Percentiles rank a stretch among this genome's conserved stretches.
Evolutionary conservation across 495 filamentous ascomycete species (phyloP).

Genomic region (Xylaria flabelliformis): DNA sequence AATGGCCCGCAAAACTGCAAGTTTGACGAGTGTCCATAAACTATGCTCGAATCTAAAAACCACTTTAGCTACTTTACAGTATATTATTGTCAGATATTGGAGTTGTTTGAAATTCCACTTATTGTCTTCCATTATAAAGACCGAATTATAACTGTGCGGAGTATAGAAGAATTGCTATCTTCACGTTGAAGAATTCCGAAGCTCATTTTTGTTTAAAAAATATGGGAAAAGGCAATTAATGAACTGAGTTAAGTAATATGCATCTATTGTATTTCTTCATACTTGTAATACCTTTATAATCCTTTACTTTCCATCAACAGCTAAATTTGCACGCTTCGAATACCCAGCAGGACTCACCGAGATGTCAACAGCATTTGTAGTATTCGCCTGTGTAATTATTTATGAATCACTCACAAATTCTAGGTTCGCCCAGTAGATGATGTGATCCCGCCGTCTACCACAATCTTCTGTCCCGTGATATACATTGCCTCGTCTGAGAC

Average conservation of each 20-base stretch:
- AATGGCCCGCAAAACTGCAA: neutral
- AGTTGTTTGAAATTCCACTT: neutral
- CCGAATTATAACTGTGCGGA: neutral
- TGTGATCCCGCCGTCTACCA: conserved; percentile 51
- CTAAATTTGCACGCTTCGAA: neutral
- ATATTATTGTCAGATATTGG: neutral
- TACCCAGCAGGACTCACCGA: neutral
- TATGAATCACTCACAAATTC: neutral
- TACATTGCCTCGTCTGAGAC: conserved; percentile 53
- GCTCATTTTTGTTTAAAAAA: neutral
- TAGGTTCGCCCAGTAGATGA: conserved; percentile 15
- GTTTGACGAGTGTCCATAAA: neutral
- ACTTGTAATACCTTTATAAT: neutral
- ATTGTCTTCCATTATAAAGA: neutral
- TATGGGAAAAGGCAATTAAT: neutral
- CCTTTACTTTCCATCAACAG: neutral
- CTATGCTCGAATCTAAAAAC: neutral
- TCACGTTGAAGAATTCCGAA: neutral
- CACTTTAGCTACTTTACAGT: neutral
- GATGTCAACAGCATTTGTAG: neutral
- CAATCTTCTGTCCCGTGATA: conserved; percentile 46
- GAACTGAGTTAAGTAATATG: neutral
- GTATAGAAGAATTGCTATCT: neutral
- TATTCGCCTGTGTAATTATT: neutral
- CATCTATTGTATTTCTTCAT: neutral